Evolutionary conservation across 768 basidiomycete genomes (phyloP), one percentile per base, ranked within the genome.

Genomic region (Mycena maculata): DNA sequence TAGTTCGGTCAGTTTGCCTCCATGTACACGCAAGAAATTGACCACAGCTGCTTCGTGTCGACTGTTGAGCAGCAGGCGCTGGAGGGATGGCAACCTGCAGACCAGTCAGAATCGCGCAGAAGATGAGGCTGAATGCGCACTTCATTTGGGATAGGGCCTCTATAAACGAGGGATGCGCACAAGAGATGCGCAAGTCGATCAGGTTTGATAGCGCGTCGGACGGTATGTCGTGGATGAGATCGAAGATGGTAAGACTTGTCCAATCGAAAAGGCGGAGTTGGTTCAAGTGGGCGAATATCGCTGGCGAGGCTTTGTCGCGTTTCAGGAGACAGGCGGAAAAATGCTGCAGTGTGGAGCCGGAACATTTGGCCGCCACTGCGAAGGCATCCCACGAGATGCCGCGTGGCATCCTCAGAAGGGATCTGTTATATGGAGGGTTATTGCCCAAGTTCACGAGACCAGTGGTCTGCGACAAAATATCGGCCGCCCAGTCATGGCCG

Each of bases 341-440:
- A 38, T 65, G 49, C 7, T 27, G 39, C 11, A 65, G 36, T 3
- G 50, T 45, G 20, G 41, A 12, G 8, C 64, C 57, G 1, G 50
- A 53, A 20, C 1, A 22, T 8, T 18, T 27, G 22, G 41, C 57
- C 25, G 54, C 4, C 25, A 15, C 33, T 25, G 27, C 49, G 18
- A 65, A 65, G 6, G 64, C 52, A 39, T n/a, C 33, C 64, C 41
- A 65, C 25, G 49, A 39, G 15, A 65, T n/a, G n/a, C n/a, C n/a
- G n/a, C n/a, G n/a, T 49, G 6, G 22, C 0, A 13, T 5, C 23
- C 23, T 55, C 61, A 13, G 4, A 0, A 12, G n/a, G n/a, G n/a
- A n/a, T n/a, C n/a, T n/a, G n/a, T n/a, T 16, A 27, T 2, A 31
- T 2, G 7, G 22, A 22, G 20, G 11, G 16, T 13, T 27, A 27